Percentiles rank a stretch among this genome's conserved stretches.
Conservation (phyloP, 78 protist species). For the Planoprotostelium fungivorum region DNA sequence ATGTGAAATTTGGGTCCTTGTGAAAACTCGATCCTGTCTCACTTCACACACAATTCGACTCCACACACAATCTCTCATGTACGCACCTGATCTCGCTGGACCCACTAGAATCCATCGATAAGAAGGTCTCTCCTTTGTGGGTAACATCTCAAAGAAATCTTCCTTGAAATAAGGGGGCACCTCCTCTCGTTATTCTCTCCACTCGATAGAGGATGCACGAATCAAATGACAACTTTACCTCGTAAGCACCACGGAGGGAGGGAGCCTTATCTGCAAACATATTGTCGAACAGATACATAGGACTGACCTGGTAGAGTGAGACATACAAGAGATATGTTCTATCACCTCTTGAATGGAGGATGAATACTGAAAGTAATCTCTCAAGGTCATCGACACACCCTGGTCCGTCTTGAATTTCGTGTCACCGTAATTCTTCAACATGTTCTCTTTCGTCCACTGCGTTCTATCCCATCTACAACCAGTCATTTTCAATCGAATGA, state of each 20-base stretch:
- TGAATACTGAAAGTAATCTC: constrained; percentile 36
- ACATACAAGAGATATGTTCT: too few relatives aligned
- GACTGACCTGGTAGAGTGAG: too few relatives aligned
- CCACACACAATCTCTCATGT: too few relatives aligned
- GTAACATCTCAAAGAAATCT: constrained; percentile 46
- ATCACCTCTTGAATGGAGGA: constrained; percentile 35
- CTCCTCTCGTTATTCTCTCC: too few relatives aligned
- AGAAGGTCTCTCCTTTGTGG: constrained; percentile 41
- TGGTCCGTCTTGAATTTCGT: constrained; percentile 16
- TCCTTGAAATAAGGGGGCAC: constrained; percentile 28
- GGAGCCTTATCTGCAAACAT: constrained; percentile 58
- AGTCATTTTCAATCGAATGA: too few relatives aligned
- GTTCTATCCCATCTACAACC: constrained; percentile 23
- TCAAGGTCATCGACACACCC: constrained; percentile 47
- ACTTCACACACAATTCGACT: too few relatives aligned
- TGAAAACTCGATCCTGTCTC: too few relatives aligned
- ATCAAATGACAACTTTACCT: too few relatives aligned
- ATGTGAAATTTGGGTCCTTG: constrained; percentile 70
- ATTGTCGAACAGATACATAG: constrained; percentile 73
- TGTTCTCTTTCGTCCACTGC: constrained; percentile 42
- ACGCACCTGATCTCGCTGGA: constrained; percentile 60
- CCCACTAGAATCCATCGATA: constrained; percentile 73
- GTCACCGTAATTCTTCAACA: constrained; percentile 14
- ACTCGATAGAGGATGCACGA: too few relatives aligned
- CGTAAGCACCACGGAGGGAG: too few relatives aligned